Percentiles rank a stretch among this genome's conserved stretches.
Conservation (phyloP, 2,329 filamentous ascomycete species). For the Epichloe scottii region DNA sequence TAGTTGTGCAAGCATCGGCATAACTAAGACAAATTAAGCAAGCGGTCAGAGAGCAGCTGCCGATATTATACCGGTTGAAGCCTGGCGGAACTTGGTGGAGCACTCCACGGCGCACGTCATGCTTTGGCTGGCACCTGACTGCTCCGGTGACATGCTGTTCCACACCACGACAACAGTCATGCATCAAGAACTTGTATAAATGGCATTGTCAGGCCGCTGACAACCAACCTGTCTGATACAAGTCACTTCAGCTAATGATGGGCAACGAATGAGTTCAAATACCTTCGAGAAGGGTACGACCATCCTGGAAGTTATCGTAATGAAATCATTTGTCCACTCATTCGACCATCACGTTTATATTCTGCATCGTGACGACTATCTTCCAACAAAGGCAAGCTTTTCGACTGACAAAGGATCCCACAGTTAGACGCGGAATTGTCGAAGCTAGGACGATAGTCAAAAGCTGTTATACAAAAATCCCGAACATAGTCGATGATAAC, state of each 20-base stretch:
- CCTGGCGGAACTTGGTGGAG: too few relatives aligned
- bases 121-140: too few relatives aligned
- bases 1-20: neutral
- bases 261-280: neutral
- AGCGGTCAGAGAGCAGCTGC: neutral
- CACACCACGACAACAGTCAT: too few relatives aligned
- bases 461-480: neutral
- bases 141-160: too few relatives aligned
- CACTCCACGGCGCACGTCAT: too few relatives aligned
- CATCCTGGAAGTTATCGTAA: neutral
- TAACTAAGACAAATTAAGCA: neutral
- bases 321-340: neutral
- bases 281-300: neutral
- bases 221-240: too few relatives aligned
- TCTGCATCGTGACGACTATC: neutral
- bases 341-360: neutral
- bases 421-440: neutral
- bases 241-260: neutral
- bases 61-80: too few relatives aligned
- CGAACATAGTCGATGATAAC: constrained; percentile 29
- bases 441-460: neutral
- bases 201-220: too few relatives aligned
- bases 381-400: neutral
- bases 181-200: too few relatives aligned
- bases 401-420: neutral